A percentile compares a stretch with the other conserved stretches of the same genome.
Evolutionary conservation across 1,284 basidiomycete species (phyloP).

Genomic region (Vanrija humicola): DNA sequence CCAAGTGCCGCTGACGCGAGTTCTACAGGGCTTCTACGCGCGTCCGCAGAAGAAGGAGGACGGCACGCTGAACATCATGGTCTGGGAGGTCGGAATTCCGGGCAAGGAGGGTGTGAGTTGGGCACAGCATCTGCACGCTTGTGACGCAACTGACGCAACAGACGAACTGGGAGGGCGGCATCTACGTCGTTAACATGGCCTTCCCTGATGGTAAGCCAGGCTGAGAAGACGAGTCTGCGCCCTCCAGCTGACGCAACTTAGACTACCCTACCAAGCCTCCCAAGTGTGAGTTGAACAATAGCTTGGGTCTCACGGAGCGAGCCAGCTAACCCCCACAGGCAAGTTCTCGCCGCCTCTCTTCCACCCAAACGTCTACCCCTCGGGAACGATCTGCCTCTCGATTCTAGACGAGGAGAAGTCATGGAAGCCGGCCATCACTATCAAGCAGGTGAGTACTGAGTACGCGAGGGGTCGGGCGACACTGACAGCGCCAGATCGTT

Average conservation of each 20-base stretch:
- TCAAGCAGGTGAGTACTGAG: constrained; percentile 75
- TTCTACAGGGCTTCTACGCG: constrained; percentile 85
- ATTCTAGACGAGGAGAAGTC: constrained; percentile 98
- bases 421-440: constrained; percentile 98
- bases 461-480: not conserved
- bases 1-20: not conserved
- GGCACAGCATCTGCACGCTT: not conserved
- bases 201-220: constrained; percentile 84
- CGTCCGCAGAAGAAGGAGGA: constrained; percentile 83
- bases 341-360: constrained; percentile 96
- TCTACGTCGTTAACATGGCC: constrained; percentile 88
- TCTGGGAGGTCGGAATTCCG: constrained; percentile 97
- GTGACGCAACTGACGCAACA: constrained; percentile 46
- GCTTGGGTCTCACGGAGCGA: not conserved
- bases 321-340: constrained; percentile 55
- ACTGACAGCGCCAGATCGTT: constrained; percentile 62
- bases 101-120: constrained; percentile 71
- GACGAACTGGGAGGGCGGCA: constrained; percentile 95
- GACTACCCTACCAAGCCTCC: constrained; percentile 50
- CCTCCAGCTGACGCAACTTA: constrained; percentile 20
- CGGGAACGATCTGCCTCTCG: constrained; percentile 95
- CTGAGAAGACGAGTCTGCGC: not conserved
- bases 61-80: constrained; percentile 91
- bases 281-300: constrained; percentile 36
- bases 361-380: constrained; percentile 98